Percentiles rank a stretch among this genome's conserved stretches.
Conservation (phyloP, 2,329 filamentous ascomycete species). For the Botryotinia convoluta region DNA sequence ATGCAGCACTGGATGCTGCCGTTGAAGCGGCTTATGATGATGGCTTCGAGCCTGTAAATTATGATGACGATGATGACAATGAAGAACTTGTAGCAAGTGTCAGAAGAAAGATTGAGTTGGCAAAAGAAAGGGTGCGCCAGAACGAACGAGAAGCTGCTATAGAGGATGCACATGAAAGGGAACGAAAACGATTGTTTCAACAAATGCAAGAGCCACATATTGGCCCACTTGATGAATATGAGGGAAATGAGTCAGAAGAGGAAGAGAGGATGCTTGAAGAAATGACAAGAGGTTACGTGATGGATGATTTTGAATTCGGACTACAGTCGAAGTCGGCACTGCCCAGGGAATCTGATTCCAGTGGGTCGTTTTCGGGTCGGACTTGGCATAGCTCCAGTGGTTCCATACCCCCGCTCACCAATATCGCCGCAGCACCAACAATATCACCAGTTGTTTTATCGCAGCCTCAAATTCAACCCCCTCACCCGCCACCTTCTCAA, state of each 20-base stretch:
- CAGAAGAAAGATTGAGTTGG: conserved; percentile 66
- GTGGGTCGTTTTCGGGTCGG: conserved; percentile 64
- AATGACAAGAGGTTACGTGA: conserved; percentile 78
- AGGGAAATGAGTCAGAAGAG: conserved; percentile 66
- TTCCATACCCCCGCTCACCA: conserved; percentile 70
- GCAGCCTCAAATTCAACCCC: conserved; percentile 30
- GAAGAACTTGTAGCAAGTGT: conserved; percentile 53
- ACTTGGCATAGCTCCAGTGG: conserved; percentile 79
- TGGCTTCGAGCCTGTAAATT: conserved; percentile 70
- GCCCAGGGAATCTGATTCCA: conserved; percentile 79
- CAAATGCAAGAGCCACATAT: conserved; percentile 27
- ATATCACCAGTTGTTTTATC: conserved; percentile 33
- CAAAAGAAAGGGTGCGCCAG: conserved; percentile 72
- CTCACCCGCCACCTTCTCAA: conserved; percentile 43
- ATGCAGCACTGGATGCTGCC: conserved; percentile 89
- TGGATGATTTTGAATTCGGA: conserved; percentile 79
- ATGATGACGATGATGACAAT: conserved; percentile 44
- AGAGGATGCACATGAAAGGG: conserved; percentile 58
- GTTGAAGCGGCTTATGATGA: conserved; percentile 96
- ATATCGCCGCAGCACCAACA: conserved; percentile 58
- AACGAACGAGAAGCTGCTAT: conserved; percentile 68
- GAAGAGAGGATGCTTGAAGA: conserved; percentile 78
- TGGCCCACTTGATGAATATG: conserved; percentile 58
- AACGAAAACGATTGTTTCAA: conserved; percentile 46
- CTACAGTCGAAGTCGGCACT: conserved; percentile 64